Evolutionary conservation across 495 filamentous ascomycete genomes (phyloP), one percentile per base, ranked within the genome.

Genomic region (Penicillium canescens): DNA sequence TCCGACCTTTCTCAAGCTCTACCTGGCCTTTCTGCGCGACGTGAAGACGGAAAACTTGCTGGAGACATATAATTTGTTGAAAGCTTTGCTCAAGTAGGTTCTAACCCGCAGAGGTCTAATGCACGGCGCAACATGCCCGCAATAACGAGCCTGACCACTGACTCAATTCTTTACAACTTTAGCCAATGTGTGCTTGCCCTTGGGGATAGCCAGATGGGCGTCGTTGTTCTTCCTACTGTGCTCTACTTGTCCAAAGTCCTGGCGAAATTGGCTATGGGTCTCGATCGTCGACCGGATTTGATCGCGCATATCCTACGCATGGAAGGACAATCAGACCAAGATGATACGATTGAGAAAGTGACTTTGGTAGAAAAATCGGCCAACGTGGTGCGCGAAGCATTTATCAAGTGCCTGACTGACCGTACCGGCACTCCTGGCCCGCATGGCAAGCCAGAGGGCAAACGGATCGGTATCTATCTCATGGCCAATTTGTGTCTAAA

Each of bases 401-500:
- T 97, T 65, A 95, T 90, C 39, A 90, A 90, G 35, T 96, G 93
- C 59, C 77, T 96, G 36, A 91, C 85, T 4, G 92, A 97, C 61
- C 84, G 91, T 20, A 87, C 82, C 8, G 82, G 83, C 33, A 81
- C 79, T 28, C 66, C 81, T 10, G 81, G 82, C 13, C 52, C 65
- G 10, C 60, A 70, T 28, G 74, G 72, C 4, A 80, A 81, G 59
- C 88, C 89, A 6, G 84, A 89, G 54, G 90, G 92, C 36, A 95
- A 91, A 68, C 89, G 93, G 58, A 74, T 86, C 13, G 92, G 90
- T 0, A 92, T 96, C 39, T 95, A 97, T 63, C 78, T 86, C 7
- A 91, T 95, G 72, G 93, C 92, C 7, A 98, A 98, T 59, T 75
- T 96, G 26, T 91, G 92, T 16, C 71, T 98, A 24, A 96, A 93